Evolutionary conservation across 768 basidiomycete genomes (phyloP).

Genomic region (Mycena filopes): DNA sequence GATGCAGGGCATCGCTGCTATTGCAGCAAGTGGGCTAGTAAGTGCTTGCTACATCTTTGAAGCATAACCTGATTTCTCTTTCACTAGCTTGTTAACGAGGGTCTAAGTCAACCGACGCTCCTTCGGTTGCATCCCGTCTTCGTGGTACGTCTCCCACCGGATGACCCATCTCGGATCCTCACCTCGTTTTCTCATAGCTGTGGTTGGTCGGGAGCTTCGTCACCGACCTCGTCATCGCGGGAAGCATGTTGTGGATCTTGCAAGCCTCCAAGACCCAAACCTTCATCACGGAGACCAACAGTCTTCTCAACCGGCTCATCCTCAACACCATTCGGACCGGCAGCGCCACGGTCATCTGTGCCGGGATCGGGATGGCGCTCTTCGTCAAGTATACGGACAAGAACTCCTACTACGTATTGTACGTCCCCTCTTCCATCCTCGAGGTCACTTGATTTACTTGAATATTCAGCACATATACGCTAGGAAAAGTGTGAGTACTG

Average conservation of each 20-base stretch:
- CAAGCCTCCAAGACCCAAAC: background rate
- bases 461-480: background rate
- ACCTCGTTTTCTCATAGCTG: background rate
- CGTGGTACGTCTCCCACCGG: background rate
- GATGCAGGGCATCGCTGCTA: background rate
- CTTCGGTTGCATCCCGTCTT: constrained; percentile 15
- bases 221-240: constrained; percentile 14
- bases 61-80: no score
- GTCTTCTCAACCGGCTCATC: constrained; percentile 7
- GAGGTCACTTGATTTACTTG: background rate
- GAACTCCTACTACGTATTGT: constrained; percentile 17
- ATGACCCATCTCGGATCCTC: background rate
- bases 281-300: background rate
- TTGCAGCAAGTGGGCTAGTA: background rate
- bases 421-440: background rate
- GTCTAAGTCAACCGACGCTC: constrained; percentile 9
- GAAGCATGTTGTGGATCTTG: constrained; percentile 13
- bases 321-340: constrained; percentile 12
- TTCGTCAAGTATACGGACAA: constrained; percentile 23
- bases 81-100: background rate
- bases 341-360: constrained; percentile 8
- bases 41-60: no score
- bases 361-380: background rate
- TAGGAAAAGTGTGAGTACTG: constrained; percentile 12
- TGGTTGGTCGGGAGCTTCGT: constrained; percentile 16